Base-by-base conservation (phyloP, 805 yeast genomes). In the Candida silvicultrix region DNA sequence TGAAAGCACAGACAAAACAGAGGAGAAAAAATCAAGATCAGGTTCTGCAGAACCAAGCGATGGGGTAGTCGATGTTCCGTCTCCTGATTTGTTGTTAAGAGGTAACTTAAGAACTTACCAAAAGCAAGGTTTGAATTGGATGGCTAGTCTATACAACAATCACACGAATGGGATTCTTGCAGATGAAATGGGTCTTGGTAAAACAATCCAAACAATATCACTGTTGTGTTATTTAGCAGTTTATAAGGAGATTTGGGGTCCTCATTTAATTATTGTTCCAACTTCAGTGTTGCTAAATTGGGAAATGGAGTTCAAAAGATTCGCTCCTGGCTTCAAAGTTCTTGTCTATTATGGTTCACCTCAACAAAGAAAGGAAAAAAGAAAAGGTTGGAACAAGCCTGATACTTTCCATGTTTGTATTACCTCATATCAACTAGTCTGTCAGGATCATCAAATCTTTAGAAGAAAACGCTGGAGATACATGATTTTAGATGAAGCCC, bases 261-360 rank as follows among this genome's bases (percentile, higher is more conserved):
- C 99, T 0, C 99, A 94, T 69, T 70, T 94, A 45, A 90, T 94
- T 66, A 83, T 94, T 49, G 99, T 94, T 5, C 99, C 99, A 4
- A 94, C 99, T 0, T 88, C 97, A 15, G 99, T 94, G 8, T 82
- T 94, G 82, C 77, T 94, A 45, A 94, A 94, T 60, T 94, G 99
- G 99, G 99, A 94, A 64, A 92, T 95, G 97, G 99, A 94, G 60
- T 90, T 94, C 68, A 94, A 95, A 59, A 80, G 96, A 57, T 94
- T 94, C 71, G 97, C 97, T 1, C 99, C 99, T 0, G 99, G 99
- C 0, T 85, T 94, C 64, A 92, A 95, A 64, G 94, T 94, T 3
- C 62, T 94, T 62, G 94, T 98, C 0, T 94, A 94, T 64, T 94
- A 92, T 58, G 99, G 99, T 0, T 83, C 95, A 15, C 99, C 98